Evolutionary conservation across 2,329 filamentous ascomycete species (phyloP), one percentile per base, ranked within the genome.

Genomic region (Claviceps pazoutovae): DNA sequence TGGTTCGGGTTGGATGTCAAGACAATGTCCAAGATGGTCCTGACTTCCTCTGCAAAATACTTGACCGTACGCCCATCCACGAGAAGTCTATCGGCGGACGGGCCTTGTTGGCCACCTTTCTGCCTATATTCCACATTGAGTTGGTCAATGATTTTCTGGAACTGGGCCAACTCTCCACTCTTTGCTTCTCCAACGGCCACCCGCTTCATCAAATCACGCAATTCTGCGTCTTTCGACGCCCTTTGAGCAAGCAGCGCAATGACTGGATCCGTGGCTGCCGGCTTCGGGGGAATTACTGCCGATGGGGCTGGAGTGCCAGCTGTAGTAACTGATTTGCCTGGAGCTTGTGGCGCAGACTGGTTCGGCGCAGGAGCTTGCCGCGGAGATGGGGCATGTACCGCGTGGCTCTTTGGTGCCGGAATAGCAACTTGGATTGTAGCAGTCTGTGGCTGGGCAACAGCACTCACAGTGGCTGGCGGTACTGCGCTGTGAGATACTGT

Each of bases 181-280:
- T 78, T 80, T 0, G 87, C 87, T 57, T 83, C 77, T 1, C 86
- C 86, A 30, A 83, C 81, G 0, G 87, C 87, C 0, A 93, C 87
- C 50, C 86, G 80, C 64, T 88, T 88, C 87, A 93, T 93, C 0
- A 93, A 71, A 38, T 84, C 81, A 53, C 88, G 83, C 9, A 93
- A 71, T 51, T 84, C 75, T 0, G 81, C 76, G 61, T 93, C 84
- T 26, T 79, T 80, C 0, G 84, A 85, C 6, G 87, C 87, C 56
- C 80, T 80, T 59, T 87, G 83, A 0, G 87, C 87, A 26, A 93
- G 70, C 56, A 86, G 81, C 49, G 88, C 83, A 52, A 93, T 91
- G 44, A 93, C 88, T 0, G 86, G 86, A 61, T 91, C 87, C 23
- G 72, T 68, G n/a, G 67, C 54, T 8, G 60, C 59, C 4, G 64